Percentiles rank a stretch among this genome's conserved stretches.
phyloP scores from a whole-genome alignment of 345 rosid species.

The Erodium maritimum region DNA sequence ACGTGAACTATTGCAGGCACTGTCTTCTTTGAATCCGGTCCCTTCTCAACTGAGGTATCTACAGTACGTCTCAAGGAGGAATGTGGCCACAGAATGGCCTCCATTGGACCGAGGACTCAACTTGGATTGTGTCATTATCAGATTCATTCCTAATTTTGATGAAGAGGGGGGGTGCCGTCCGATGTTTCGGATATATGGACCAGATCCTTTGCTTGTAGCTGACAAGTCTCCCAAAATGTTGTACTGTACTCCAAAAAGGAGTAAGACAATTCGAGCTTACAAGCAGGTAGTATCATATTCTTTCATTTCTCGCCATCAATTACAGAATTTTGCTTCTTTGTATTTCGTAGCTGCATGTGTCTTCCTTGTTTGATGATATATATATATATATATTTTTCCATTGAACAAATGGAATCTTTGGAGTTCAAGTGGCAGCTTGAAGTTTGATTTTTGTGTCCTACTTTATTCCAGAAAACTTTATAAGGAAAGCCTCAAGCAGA shows the following conservation, averaged over 20 bases:
- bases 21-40: conserved; percentile 69
- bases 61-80: conserved; percentile 86
- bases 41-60: conserved; percentile 87
- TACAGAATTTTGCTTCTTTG: background rate
- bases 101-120: conserved; percentile 81
- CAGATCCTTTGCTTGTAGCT: conserved; percentile 55
- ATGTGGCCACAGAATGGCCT: conserved; percentile 82
- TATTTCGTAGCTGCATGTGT: background rate
- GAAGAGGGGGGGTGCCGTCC: conserved; percentile 81
- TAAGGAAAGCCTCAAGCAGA: background rate
- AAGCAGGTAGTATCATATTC: conserved; percentile 52
- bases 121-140: conserved; percentile 75
- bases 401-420: background rate
- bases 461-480: background rate
- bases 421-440: background rate
- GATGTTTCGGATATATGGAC: conserved; percentile 73
- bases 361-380: background rate
- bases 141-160: conserved; percentile 60
- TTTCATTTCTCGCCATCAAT: background rate
- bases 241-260: conserved; percentile 54
- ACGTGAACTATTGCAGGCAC: conserved; percentile 63
- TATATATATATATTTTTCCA: too few relatives aligned
- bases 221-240: conserved; percentile 47
- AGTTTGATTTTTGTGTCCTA: background rate
- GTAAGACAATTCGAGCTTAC: conserved; percentile 45